Evolutionary conservation across 345 rosid species (phyloP), one percentile per base, ranked within the genome.

Genomic region (Lepidium sativum): DNA sequence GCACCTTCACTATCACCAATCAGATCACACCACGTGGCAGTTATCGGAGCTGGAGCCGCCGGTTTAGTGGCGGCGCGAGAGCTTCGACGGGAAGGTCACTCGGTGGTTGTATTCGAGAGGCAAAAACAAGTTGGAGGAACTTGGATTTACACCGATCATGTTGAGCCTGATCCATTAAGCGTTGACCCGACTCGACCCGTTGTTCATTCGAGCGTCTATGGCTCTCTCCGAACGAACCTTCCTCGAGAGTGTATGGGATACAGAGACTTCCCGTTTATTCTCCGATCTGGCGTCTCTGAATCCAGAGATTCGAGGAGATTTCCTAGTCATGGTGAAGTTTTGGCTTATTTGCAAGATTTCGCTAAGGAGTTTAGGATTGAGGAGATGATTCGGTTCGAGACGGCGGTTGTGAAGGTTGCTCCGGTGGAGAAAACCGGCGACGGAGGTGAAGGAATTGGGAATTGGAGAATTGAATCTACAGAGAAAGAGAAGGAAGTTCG

Each of bases 211-310:
- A 92, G 97, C 80, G 77, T 92, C 55, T 92, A 92, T 73, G 57
- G 48, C 11, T 87, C 97, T 38, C 91, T 92, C 50, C 90, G 99
- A 14, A 89, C 96, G 34, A 92, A 89, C 68, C 83, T 92, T 6
- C 90, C 99, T 0, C 79, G 99, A 33, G 97, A 92, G 70, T 73
- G 65, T 12, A 92, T 92, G 97, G 99, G 99, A 18, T 90, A 73
- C 71, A 54, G 29, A 9, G 96, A 84, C 45, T 92, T 68, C 64
- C 98, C 96, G 18, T 89, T 89, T 61, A 60, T 80, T 18, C 6
- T 61, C 59, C 59, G 70, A 21, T 32, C 66, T 2, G 80, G 65
- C 0, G 53, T 48, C 21, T 61, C 67, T 1, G 50, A 65, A 62
- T 54, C 69, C 0, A 60, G 82, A 39, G 97, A 92, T 48, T 73